These are phyloP conservation scores for Pistacia vera DNA, from an alignment of 345 rosid genomes.

Conservation along the genomic window DNA sequence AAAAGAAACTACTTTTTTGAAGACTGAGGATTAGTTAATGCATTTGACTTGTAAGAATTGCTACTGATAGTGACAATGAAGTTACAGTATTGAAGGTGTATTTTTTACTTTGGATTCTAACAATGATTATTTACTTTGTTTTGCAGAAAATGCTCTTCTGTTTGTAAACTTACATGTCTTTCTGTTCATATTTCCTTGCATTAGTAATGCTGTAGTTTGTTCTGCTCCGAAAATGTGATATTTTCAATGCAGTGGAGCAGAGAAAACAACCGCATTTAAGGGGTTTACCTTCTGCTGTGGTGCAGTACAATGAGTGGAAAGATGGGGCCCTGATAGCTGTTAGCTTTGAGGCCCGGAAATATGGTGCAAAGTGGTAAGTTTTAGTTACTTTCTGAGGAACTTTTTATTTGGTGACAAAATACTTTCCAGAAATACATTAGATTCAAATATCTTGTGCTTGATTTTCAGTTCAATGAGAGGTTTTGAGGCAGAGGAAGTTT, in stretches of 20 bases:
- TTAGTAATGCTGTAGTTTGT: slow-evolving; percentile 5
- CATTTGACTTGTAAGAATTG: too few species aligned
- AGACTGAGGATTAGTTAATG: neutral
- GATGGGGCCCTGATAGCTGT: slow-evolving; percentile 95
- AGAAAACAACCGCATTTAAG: slow-evolving; percentile 72
- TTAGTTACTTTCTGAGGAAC: neutral
- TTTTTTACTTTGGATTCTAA: too few species aligned
- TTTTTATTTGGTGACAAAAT: neutral
- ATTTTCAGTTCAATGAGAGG: slow-evolving; percentile 84
- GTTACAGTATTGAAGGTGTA: too few species aligned
- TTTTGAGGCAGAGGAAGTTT: slow-evolving; percentile 74
- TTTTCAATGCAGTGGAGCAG: slow-evolving; percentile 67
- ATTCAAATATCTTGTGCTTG: neutral
- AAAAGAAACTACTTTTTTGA: neutral
- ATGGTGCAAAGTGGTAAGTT: slow-evolving; percentile 60
- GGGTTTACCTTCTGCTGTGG: slow-evolving; percentile 89
- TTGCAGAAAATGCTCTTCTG: neutral
- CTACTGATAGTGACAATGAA: too few species aligned
- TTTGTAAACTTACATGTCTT: neutral
- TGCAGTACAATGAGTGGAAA: slow-evolving; percentile 96
- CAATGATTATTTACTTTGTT: too few species aligned
- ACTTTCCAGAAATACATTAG: neutral
- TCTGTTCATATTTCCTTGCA: neutral
- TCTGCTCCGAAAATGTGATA: neutral
- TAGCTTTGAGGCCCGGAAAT: slow-evolving; percentile 84